Conservation (phyloP, 805 yeast genomes). For the Tetrapisispora fleetii region DNA sequence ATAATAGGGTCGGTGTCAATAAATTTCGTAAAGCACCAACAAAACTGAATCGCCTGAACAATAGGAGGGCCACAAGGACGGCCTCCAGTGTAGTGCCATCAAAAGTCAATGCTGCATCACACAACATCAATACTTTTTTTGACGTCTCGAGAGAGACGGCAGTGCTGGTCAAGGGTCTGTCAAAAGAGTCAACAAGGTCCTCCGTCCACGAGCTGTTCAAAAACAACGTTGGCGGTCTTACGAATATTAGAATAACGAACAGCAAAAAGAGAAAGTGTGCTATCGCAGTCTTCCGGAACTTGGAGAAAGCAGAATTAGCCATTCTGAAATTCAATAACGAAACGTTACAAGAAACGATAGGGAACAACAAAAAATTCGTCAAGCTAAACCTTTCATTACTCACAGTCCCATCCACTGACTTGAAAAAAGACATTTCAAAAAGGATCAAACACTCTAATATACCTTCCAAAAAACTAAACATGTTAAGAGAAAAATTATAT, state of each 20-base stretch:
- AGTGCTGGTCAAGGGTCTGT: background rate
- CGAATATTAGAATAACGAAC: background rate
- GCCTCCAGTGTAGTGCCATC: background rate
- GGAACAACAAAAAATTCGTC: too few species aligned
- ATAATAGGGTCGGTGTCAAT: background rate
- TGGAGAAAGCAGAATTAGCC: background rate
- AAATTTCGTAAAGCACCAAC: background rate
- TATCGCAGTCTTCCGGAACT: background rate
- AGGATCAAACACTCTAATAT: background rate
- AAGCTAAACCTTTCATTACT: background rate
- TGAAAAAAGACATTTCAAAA: background rate
- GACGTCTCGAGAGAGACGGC: background rate
- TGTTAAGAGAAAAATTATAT: too few species aligned
- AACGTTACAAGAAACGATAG: background rate
- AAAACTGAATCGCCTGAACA: background rate
- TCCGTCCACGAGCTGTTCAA: background rate
- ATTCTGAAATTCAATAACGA: background rate
- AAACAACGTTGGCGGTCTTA: background rate
- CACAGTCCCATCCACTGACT: background rate
- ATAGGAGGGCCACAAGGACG: background rate
- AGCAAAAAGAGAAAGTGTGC: background rate
- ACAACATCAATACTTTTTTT: background rate
- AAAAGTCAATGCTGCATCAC: background rate
- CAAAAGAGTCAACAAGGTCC: background rate
- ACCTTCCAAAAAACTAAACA: too few species aligned